Conservation (phyloP, 2,329 filamentous ascomycete species). For the Lachnellula cervina region DNA sequence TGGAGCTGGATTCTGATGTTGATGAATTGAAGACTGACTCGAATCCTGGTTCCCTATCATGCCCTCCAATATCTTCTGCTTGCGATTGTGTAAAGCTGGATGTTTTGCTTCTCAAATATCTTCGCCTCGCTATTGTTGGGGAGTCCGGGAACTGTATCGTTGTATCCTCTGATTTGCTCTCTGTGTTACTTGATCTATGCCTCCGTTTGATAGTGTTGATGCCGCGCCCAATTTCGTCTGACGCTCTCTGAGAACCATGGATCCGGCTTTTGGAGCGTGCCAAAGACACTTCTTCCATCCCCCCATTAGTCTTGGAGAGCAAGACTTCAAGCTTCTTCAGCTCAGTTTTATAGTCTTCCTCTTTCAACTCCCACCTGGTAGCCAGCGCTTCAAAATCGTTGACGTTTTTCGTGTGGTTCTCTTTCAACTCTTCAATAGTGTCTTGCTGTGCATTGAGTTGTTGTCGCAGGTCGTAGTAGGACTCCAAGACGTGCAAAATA, state of each 20-base stretch:
- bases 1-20: slow-evolving; percentile 14
- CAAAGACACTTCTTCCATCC: slow-evolving; percentile 28
- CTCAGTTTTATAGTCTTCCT: slow-evolving; percentile 28
- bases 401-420: slow-evolving; percentile 23
- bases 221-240: slow-evolving; percentile 16
- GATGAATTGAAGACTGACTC: slow-evolving; percentile 17
- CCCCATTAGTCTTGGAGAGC: slow-evolving; percentile 27
- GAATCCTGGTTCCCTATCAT: slow-evolving; percentile 6
- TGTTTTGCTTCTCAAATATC: neutral
- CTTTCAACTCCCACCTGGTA: slow-evolving; percentile 26
- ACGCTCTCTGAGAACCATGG: slow-evolving; percentile 22
- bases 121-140: neutral
- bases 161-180: slow-evolving; percentile 4
- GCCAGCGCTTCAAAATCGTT: slow-evolving; percentile 26
- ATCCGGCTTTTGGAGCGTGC: slow-evolving; percentile 28
- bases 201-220: slow-evolving; percentile 24
- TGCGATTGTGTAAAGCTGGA: slow-evolving; percentile 1
- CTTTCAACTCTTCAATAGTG: slow-evolving; percentile 23
- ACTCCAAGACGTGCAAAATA: slow-evolving; percentile 31
- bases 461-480: slow-evolving; percentile 23
- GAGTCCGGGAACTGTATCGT: neutral
- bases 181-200: slow-evolving; percentile 7
- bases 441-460: slow-evolving; percentile 19
- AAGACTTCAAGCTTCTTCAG: slow-evolving; percentile 30
- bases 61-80: slow-evolving; percentile 4